Base-by-base conservation (phyloP, 164 flowering plant genomes). In the Macadamia tetraphylla region DNA sequence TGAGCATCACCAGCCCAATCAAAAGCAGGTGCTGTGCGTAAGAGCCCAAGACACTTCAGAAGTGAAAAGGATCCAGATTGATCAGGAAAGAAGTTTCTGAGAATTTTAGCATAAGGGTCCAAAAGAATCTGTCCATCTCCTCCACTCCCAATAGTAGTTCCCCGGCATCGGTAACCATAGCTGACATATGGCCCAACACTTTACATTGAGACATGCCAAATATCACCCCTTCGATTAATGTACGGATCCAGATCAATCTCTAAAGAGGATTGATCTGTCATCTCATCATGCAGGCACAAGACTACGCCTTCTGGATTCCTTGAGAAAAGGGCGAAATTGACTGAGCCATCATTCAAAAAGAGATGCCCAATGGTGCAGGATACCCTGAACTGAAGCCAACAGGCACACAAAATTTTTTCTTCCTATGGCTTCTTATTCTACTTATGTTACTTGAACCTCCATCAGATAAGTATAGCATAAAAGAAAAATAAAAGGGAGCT, bases 191-290 rank as follows among this genome's bases (percentile, higher is more conserved):
- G 73, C 67, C 70, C 62, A 6, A 77, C 70, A 80, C 73, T 70
- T 72, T 82, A 82, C 63, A 92, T 32, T 18, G 87, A 85, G 12
- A 82, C 89, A 83, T 95, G 99, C 99, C 99, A 95, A 62, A 95
- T 73, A 71, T 92, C 85, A 77, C 99, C 97, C 17, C 94, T 71
- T 51, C 91, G 85, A 77, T 95, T 92, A 60, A 95, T 76, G 68
- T 90, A 88, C 15, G 99, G 94, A 80, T 92, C 99, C 13, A 95
- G 82, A 69, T 86, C 92, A 78, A 95, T 88, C 87, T 92, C 97
- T 72, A 92, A 67, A 29, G 85, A 85, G 53, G 97, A 97, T 61
- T 82, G 67, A 0, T 79, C 83, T 6, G 70, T 52, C 55, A 29
- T 68, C 58, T 84, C 86, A 75, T 81, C 84, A 76, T 81, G 90